phyloP scores from a whole-genome alignment of 495 filamentous ascomycete genomes.

The Tuber borchii region DNA sequence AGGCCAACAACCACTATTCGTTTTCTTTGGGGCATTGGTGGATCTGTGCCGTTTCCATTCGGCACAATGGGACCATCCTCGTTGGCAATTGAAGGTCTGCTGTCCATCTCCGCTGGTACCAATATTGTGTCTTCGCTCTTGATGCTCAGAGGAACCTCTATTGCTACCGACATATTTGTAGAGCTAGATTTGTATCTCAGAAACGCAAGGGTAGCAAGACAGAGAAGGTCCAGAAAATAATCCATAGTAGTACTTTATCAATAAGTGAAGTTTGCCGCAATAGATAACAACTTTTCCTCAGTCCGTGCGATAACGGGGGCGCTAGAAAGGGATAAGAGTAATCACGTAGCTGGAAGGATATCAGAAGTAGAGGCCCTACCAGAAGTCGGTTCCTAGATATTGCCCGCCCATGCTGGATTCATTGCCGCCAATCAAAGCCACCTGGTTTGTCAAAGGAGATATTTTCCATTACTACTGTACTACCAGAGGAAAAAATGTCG shows the following conservation, averaged over 20 bases:
- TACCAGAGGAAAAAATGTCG: not conserved
- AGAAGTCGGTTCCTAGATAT: slow-evolving; percentile 1
- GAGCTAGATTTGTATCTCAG: not conserved
- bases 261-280: not conserved
- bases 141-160: not conserved
- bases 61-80: not conserved
- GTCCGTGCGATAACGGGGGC: not conserved
- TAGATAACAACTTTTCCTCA: not conserved
- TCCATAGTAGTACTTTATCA: slow-evolving; percentile 7
- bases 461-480: slow-evolving; percentile 6
- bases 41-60: not conserved
- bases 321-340: not conserved
- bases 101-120: not conserved
- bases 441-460: slow-evolving; percentile 9
- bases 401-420: not conserved
- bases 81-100: not conserved
- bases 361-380: not conserved
- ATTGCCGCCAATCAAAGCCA: slow-evolving; percentile 4
- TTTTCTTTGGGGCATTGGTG: slow-evolving; percentile 46
- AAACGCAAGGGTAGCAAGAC: slow-evolving; percentile 15
- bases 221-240: slow-evolving; percentile 18
- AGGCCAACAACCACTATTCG: slow-evolving; percentile 81
- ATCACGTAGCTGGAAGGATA: not conserved
- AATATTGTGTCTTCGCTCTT: not conserved
- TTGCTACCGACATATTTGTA: not conserved